Evolutionary conservation across 2,329 filamentous ascomycete genomes (phyloP), one percentile per base, ranked within the genome.

Genomic region (Epichloe brachyelytri): DNA sequence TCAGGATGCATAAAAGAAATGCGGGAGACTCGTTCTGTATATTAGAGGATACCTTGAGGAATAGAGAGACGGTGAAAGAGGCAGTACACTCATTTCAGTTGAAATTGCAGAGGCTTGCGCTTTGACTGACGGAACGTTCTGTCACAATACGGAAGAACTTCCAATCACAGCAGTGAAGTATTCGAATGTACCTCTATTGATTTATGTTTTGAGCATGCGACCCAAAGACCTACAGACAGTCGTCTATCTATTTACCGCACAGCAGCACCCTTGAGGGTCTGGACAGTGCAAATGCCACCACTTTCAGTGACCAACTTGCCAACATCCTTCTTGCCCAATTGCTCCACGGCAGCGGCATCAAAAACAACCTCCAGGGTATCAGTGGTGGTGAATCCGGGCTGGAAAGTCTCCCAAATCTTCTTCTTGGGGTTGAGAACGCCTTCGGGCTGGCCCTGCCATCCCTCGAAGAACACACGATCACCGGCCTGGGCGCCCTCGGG

Each of bases 361-460:
- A 97, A 98, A 0, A 78, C 89, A 37, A 95, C 91, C 69, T 90
- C 86, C 48, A 91, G 75, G 45, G 68, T 70, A 7, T 85, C 84
- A 1, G 85, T 95, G 7, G 91, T 98, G 33, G 87, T 95, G 72
- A 97, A 97, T 0, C 91, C 93, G 1, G 90, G 89, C 76, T 97
- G 91, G 71, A 95, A 88, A 10, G 79, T 88, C 77, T 98, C 93
- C 90, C 91, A 97, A 55, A 97, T 75, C 83, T 97, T 97, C 83
- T 97, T 98, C 84, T 98, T 98, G 53, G 93, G 93, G 77, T 97
- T 98, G 52, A 98, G 78, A 48, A 91, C 81, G 55, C 84, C 85
- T 77, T 98, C 93, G 0, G 93, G 89, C 75, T 95, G 86, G 53
- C 88, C 90, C 68, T 88, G 78, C 83, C 88, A 98, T 46, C 93